Base-by-base conservation (phyloP, 2,329 filamentous ascomycete species). In the Myriosclerotinia scirpicola region DNA sequence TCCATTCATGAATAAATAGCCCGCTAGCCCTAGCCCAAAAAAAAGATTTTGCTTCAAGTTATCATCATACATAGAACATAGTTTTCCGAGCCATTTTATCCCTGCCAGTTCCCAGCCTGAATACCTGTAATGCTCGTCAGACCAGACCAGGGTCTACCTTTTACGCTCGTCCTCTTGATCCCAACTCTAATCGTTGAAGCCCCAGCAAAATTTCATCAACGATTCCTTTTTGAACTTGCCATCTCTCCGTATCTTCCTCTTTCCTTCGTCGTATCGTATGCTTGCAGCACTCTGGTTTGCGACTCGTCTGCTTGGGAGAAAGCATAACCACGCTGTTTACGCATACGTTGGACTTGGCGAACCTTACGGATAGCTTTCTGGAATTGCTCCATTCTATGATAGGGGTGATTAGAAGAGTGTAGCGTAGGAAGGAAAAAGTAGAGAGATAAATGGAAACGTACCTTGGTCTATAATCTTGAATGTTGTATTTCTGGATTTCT, bases 401-500 rank as follows among this genome's bases (percentile, higher is more conserved):
- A 48, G 1, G 17, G n/a, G 5, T 46, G 20, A 9, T 56, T 26
- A 50, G 38, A 34, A 38, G 54, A n/a, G 56, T 48, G 64, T 77
- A 65, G 77, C 73, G 38, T 54, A 59, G 50, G 52, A 14, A 61
- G 46, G 52, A 2, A 11, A 30, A 50, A 44, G 40, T 15, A 12
- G 14, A 26, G 46, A 56, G 58, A 68, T 22, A 15, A 40, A 50
- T 15, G 42, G 44, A 12, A 61, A 82, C 85, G 73, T 85, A 93
- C 91, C 95, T 89, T 69, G 95, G 95, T 76, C 95, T 85, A 80
- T 99, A 99, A 81, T 99, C 95, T 81, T 99, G 95, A 68, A 99
- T 97, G 75, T 99, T 99, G 81, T 98, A 99, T 81, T 99, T 99
- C 79, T 99, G 95, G 73, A 99, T 99, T 81, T 99, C 95, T 79